Evolutionary conservation across 2,329 filamentous ascomycete species (phyloP), one percentile per base, ranked within the genome.

Genomic region (Stagonosporopsis vannaccii): DNA sequence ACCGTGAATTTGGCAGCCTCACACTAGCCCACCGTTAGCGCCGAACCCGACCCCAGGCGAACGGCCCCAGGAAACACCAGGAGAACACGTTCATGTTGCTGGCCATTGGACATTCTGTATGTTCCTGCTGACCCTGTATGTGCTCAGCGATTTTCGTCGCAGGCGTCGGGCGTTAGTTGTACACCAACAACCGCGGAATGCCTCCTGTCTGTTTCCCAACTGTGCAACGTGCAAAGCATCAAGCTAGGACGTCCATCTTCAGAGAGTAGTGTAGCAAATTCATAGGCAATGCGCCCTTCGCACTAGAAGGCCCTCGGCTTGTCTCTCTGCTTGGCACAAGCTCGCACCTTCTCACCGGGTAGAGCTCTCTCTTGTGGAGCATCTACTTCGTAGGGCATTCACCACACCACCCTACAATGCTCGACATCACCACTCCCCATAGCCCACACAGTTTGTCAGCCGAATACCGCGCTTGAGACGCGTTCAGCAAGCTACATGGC

Each of bases 361-460:
- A 22, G 13, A 8, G 11, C 36, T 23, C 11, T 39, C 35, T 23
- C 11, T 39, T 25, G n/a, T 32, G 3, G 17, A 20, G 15, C 7
- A 39, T 11, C 11, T 26, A 25, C 17, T 15, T 22, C 37, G 12
- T 42, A 11, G 19, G 3, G 11, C 20, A 39, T 23, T 15, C 25
- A 26, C 17, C 35, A 45, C 52, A 40, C 40, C 35, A 45, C 19
- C 11, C 5, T 46, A 51, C 40, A n/a, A 46, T 46, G 46, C 25
- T 46, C 46, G 36, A 50, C 52, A 50, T 56, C 52, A 56, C 52
- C 22, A 50, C 46, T 50, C 32, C 20, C 39, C 25, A 25, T 17
- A 22, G 36, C 23, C 32, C 40, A 43, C 6, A 32, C 33, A 13
- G 45, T 49, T 55, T 49, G 45, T 55, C 51, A 49, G 40, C 51